A percentile compares a stretch with the other conserved stretches of the same genome.
Conservation (phyloP, 2,329 filamentous ascomycete species). For the Camptophora hylomeconis region DNA sequence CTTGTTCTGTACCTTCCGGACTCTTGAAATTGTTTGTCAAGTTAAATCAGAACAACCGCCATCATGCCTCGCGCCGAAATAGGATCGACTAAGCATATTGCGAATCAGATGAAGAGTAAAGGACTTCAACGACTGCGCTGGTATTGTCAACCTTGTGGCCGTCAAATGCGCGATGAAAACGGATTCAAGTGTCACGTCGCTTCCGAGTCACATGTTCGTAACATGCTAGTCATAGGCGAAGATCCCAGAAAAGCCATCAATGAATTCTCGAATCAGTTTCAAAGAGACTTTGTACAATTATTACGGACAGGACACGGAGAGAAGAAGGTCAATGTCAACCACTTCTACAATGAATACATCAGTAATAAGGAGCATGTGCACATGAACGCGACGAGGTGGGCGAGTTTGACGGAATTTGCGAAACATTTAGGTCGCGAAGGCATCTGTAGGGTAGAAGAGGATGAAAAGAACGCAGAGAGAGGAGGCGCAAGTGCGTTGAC, state of each 20-base stretch:
- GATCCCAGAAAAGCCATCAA: conserved; percentile 74
- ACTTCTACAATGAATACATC: conserved; percentile 93
- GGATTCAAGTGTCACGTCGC: conserved; percentile 82
- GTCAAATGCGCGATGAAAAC: conserved; percentile 72
- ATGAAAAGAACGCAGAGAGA: conserved; percentile 47
- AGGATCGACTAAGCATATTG: conserved; percentile 78
- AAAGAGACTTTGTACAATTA: conserved; percentile 63
- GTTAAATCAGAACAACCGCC: conserved; percentile 20
- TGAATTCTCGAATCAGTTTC: conserved; percentile 70
- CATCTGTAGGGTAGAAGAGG: conserved; percentile 81
- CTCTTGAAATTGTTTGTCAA: too few relatives aligned
- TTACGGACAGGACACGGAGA: conserved; percentile 78
- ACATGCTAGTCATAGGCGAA: conserved; percentile 77
- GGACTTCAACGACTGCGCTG: conserved; percentile 66
- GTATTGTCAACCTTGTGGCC: conserved; percentile 78
- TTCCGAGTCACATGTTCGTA: conserved; percentile 75
- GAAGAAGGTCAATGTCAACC: conserved; percentile 77
- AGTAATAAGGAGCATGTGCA: conserved; percentile 77
- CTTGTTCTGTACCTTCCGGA: too few relatives aligned
- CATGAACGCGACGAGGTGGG: conserved; percentile 89
- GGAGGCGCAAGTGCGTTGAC: conserved; percentile 39
- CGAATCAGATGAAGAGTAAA: conserved; percentile 74
- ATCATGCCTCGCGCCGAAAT: conserved; percentile 87
- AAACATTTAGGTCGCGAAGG: conserved; percentile 78
- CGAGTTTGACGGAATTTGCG: conserved; percentile 75